Evolutionary conservation across 2,329 filamentous ascomycete species (phyloP).

Genomic region (Chaetomium strumarium): DNA sequence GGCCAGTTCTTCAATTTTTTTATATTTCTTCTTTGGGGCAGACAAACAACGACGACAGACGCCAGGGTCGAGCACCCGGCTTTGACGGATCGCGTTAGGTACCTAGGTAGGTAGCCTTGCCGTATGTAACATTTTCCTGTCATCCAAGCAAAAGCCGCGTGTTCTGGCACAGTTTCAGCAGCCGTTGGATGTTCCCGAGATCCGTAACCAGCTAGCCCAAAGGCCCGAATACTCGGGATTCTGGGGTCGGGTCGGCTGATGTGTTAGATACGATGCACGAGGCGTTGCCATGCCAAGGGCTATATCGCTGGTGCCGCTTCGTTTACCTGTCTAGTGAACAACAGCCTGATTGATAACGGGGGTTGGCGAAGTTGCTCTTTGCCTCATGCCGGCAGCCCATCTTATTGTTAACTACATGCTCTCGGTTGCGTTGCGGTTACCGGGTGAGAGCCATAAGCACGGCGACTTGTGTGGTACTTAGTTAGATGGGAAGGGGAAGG

Average conservation of each 20-base stretch:
- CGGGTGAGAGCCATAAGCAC: no score
- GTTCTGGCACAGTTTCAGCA: no score
- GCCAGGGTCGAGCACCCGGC: constrained; percentile 3
- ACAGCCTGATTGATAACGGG: background rate
- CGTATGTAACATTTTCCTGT: background rate
- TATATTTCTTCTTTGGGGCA: background rate
- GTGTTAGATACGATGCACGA: constrained; percentile 4
- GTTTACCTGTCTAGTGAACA: background rate
- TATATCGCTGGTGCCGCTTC: background rate
- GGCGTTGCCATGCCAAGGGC: background rate
- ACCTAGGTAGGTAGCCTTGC: no score
- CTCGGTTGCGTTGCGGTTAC: background rate
- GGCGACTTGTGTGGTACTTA: no score
- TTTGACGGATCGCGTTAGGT: background rate
- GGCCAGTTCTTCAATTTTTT: constrained; percentile 5
- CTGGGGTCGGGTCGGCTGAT: constrained; percentile 17
- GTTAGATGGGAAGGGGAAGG: no score
- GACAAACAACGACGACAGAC: no score
- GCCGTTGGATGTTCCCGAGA: no score
- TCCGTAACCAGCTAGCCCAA: no score
- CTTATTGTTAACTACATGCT: no score
- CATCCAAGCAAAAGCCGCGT: no score
- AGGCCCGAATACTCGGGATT: constrained; percentile 15
- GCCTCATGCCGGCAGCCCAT: no score
- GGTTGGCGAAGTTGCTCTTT: no score